These are phyloP conservation scores for Parietichytrium sp. DNA, from an alignment of 108 stramenopile species.

Conservation along the genomic window DNA sequence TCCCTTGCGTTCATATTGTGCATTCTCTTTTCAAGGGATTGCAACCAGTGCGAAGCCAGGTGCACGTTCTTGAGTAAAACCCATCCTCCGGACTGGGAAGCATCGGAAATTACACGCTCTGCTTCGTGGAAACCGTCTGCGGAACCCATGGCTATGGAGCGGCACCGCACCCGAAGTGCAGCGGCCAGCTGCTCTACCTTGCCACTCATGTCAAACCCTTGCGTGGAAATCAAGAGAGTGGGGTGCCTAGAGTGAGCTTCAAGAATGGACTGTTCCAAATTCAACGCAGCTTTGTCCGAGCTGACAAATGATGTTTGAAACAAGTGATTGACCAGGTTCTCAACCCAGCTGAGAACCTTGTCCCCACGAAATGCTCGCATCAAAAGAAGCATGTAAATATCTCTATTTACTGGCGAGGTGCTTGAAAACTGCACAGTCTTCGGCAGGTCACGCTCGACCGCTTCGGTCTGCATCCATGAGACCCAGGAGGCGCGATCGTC, in stretches of 20 bases:
- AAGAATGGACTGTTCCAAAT: background rate
- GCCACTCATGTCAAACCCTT: conserved; percentile 94
- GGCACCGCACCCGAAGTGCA: conserved; percentile 68
- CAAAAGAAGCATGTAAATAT: too few species aligned
- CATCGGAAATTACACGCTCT: conserved; percentile 71
- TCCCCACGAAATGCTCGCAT: conserved; percentile 82
- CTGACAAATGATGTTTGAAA: conserved; percentile 59
- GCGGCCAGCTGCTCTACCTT: conserved; percentile 84
- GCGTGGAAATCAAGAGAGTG: conserved; percentile 83
- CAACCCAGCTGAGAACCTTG: conserved; percentile 77
- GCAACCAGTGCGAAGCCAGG: conserved; percentile 93
- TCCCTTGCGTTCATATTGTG: conserved; percentile 63
- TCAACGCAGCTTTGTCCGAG: background rate
- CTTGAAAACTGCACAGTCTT: background rate
- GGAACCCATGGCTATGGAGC: conserved; percentile 91
- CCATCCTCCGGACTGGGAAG: conserved; percentile 85
- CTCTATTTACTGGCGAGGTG: conserved; percentile 49
- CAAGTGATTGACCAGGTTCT: conserved; percentile 70
- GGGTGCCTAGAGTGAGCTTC: conserved; percentile 48
- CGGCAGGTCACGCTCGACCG: background rate
- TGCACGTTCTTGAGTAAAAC: conserved; percentile 96
- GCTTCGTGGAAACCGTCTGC: conserved; percentile 82
- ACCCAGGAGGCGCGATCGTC: background rate
- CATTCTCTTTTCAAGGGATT: conserved; percentile 86
- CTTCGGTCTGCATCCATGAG: background rate